Percentiles rank a stretch among this genome's conserved stretches.
Evolutionary conservation across 441 rosid species (phyloP).

Genomic region (Croton laevigatus): DNA sequence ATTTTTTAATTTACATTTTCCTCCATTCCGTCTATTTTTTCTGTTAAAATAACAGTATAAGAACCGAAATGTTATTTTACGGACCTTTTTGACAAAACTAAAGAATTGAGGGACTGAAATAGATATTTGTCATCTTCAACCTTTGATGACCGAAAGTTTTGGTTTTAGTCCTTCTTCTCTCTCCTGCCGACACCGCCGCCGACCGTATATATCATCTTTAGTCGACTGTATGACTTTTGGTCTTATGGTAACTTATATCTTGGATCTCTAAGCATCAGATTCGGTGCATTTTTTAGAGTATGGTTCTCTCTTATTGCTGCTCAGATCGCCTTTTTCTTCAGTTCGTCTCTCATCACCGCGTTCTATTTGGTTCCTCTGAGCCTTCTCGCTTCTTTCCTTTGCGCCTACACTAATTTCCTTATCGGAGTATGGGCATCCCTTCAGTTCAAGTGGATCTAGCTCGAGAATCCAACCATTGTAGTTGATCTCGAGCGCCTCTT

Average conservation of each 20-base stretch:
- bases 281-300: conserved; percentile 73
- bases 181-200: too few relatives aligned
- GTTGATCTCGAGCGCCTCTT: conserved; percentile 87
- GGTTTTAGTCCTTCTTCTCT: too few relatives aligned
- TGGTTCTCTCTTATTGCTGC: conserved; percentile 76
- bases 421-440: conserved; percentile 92
- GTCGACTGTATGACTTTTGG: too few relatives aligned
- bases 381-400: conserved; percentile 61
- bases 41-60: too few relatives aligned
- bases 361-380: conserved; percentile 66
- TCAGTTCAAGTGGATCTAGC: conserved; percentile 93
- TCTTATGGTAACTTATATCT: conserved; percentile 82
- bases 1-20: too few relatives aligned
- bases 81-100: too few relatives aligned
- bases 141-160: too few relatives aligned
- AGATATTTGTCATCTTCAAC: too few relatives aligned
- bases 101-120: too few relatives aligned
- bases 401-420: conserved; percentile 66
- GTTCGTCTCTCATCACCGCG: conserved; percentile 51
- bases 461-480: conserved; percentile 80
- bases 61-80: too few relatives aligned
- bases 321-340: conserved; percentile 91
- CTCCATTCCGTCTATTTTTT: too few relatives aligned
- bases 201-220: too few relatives aligned
- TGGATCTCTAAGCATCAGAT: conserved; percentile 77